Percentiles rank a stretch among this genome's conserved stretches.
Evolutionary conservation across 345 rosid species (phyloP).

Genomic region (Diplotaxis tenuifolia): DNA sequence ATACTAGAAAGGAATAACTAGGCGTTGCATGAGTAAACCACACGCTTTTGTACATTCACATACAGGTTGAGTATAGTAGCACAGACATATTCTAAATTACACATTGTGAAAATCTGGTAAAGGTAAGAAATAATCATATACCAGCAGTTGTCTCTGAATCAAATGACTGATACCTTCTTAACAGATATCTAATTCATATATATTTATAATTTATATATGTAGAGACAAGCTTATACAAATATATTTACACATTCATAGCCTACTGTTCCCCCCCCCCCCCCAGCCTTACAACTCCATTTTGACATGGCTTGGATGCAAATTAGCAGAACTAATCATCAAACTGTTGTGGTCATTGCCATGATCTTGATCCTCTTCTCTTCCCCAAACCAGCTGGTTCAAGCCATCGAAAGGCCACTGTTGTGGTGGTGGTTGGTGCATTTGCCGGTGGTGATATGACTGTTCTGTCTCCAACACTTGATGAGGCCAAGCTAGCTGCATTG

Average conservation of each 20-base stretch:
- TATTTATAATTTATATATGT: constrained; percentile 14
- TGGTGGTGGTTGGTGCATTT: constrained; percentile 64
- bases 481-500: constrained; percentile 67
- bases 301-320: constrained; percentile 59
- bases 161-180: constrained; percentile 26
- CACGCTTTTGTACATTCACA: too few species aligned
- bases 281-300: constrained; percentile 62
- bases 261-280: constrained; percentile 33
- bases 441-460: constrained; percentile 42
- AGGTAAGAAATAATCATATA: constrained; percentile 9
- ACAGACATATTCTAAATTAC: not conserved
- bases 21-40: too few species aligned
- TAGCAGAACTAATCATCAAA: constrained; percentile 44
- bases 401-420: constrained; percentile 69
- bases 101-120: constrained; percentile 11
- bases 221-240: constrained; percentile 29
- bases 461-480: constrained; percentile 50
- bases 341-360: constrained; percentile 53
- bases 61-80: not conserved
- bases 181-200: constrained; percentile 27
- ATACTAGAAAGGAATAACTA: too few species aligned
- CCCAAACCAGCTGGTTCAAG: constrained; percentile 66
- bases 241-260: constrained; percentile 25
- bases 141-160: constrained; percentile 17
- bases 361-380: constrained; percentile 67